A percentile compares a stretch with the other conserved stretches of the same genome.
phyloP scores from a whole-genome alignment of 2,329 filamentous ascomycete genomes.

The Cordyceps militaris region DNA sequence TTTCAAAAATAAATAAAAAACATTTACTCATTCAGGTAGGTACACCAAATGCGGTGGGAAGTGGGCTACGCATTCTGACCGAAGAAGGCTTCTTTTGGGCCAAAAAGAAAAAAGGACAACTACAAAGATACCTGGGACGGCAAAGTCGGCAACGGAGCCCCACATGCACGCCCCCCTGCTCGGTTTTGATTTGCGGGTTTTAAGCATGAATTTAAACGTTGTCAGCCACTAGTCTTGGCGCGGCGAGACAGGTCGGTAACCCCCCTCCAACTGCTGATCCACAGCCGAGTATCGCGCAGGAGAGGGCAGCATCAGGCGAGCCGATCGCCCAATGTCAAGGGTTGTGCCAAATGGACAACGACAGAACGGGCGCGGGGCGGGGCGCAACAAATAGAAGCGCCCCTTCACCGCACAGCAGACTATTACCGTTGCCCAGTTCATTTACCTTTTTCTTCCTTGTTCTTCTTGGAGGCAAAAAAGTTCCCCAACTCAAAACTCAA shows the following conservation, averaged over 20 bases:
- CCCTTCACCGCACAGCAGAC: background rate
- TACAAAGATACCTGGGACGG: constrained; percentile 11
- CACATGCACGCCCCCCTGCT: background rate
- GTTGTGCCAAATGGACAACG: background rate
- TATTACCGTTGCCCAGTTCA: background rate
- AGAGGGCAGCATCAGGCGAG: background rate
- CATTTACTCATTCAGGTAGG: background rate
- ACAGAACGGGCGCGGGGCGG: background rate
- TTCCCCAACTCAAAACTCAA: constrained; percentile 17
- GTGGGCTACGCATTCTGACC: no score
- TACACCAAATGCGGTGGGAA: no score
- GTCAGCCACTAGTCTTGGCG: constrained; percentile 39
- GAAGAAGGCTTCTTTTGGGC: no score
- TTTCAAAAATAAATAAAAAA: no score
- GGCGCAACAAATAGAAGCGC: background rate
- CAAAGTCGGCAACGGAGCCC: constrained; percentile 11
- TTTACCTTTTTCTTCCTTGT: background rate
- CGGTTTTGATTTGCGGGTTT: constrained; percentile 24
- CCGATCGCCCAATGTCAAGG: background rate
- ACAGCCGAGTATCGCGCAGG: constrained; percentile 1
- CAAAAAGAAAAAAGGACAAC: background rate
- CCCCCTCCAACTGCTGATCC: background rate
- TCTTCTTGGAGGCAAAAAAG: background rate
- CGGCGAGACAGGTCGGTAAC: constrained; percentile 13
- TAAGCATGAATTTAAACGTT: constrained; percentile 47